Conservation (phyloP, 257 asterid genomes). For the Solanum paucissectum region DNA sequence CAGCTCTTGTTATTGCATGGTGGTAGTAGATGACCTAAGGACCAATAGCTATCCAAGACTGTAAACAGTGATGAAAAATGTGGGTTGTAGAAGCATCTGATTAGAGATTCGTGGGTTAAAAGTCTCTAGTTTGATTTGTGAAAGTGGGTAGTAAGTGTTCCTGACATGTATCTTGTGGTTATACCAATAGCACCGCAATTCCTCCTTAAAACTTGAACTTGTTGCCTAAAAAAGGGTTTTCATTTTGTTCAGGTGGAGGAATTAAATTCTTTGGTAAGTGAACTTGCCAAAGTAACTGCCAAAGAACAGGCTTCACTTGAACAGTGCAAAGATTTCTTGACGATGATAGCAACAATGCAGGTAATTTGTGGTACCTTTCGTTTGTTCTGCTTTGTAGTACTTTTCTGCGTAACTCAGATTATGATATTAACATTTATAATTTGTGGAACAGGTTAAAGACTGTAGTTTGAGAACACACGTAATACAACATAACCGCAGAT, state of each 20-base stretch:
- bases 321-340: constrained; percentile 53
- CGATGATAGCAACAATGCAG: constrained; percentile 62
- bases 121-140: neutral
- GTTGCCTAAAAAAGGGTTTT: neutral
- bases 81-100: neutral
- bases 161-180: neutral
- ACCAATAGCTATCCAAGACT: neutral
- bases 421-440: neutral
- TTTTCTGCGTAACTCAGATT: neutral
- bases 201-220: neutral
- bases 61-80: neutral
- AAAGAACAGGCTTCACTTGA: constrained; percentile 63
- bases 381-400: neutral
- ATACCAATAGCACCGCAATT: neutral
- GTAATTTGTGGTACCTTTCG: constrained; percentile 12
- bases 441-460: constrained; percentile 54
- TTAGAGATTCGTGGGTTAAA: neutral
- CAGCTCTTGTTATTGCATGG: neutral
- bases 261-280: constrained; percentile 45
- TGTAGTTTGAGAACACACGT: constrained; percentile 75
- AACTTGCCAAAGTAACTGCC: constrained; percentile 56
- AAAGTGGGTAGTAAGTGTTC: neutral
- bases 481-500: constrained; percentile 54
- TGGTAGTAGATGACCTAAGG: neutral
- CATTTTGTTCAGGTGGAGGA: constrained; percentile 48